Conservation (phyloP, 768 basidiomycete genomes). For the Panus rudis region DNA sequence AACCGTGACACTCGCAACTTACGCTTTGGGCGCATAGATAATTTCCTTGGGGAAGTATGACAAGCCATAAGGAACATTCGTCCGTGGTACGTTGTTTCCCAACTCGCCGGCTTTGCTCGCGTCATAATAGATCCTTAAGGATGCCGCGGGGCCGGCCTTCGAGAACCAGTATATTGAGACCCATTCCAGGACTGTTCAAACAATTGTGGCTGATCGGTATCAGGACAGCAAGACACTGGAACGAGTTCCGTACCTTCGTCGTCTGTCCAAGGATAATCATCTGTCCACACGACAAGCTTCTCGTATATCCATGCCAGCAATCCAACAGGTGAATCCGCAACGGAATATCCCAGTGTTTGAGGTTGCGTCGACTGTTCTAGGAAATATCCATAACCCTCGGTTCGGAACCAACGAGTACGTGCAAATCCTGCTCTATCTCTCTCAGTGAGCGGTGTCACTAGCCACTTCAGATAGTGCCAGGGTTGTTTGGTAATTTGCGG, state of each 20-base stretch:
- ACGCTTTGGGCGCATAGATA: slow-evolving; percentile 12
- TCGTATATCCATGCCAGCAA: slow-evolving; percentile 32
- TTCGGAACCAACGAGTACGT: slow-evolving; percentile 15
- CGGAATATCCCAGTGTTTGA: slow-evolving; percentile 38
- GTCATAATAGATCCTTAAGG: slow-evolving; percentile 28
- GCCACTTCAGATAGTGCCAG: background rate
- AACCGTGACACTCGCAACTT: slow-evolving; percentile 16
- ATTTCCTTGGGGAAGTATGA: slow-evolving; percentile 26
- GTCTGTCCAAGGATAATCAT: slow-evolving; percentile 49
- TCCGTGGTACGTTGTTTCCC: slow-evolving; percentile 7
- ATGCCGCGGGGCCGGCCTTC: slow-evolving; percentile 24
- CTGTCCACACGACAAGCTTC: slow-evolving; percentile 28
- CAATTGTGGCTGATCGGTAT: no score
- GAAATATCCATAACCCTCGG: slow-evolving; percentile 21
- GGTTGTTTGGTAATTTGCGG: background rate
- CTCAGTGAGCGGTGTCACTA: background rate
- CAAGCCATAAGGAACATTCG: slow-evolving; percentile 21
- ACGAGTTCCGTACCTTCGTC: slow-evolving; percentile 37
- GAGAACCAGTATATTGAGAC: slow-evolving; percentile 33
- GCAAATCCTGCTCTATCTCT: slow-evolving; percentile 3
- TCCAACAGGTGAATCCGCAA: slow-evolving; percentile 53
- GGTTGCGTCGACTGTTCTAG: slow-evolving; percentile 25
- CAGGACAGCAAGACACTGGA: background rate
- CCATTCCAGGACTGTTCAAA: slow-evolving; percentile 26
- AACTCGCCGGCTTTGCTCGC: slow-evolving; percentile 1